Conservation (phyloP, 2,329 filamentous ascomycete genomes). For the Stagonosporopsis cucurbitacearum region DNA sequence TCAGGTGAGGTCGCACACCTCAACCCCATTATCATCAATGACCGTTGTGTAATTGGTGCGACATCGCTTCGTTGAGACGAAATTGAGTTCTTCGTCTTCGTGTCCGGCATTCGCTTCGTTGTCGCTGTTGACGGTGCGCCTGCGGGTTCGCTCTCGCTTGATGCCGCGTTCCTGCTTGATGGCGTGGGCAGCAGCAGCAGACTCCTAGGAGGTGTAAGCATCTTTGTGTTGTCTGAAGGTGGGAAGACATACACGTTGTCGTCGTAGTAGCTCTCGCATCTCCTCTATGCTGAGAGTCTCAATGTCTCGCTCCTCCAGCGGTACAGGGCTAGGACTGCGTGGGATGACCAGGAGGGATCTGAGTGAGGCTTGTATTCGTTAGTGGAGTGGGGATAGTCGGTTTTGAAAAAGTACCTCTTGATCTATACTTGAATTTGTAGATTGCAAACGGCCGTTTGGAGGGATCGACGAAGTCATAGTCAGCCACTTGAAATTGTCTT, state of each 20-base stretch:
- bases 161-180: conserved; percentile 18
- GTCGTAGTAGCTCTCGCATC: conserved; percentile 25
- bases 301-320: conserved; percentile 23
- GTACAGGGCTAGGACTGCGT: conserved; percentile 33
- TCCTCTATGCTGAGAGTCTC: conserved; percentile 22
- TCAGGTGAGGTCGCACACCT: conserved; percentile 30
- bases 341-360: conserved; percentile 44
- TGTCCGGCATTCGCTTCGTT: not conserved
- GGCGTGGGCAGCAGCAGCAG: not conserved
- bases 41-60: not conserved
- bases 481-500: not conserved
- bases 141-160: conserved; percentile 20
- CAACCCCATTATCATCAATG: conserved; percentile 21
- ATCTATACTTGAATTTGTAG: conserved; percentile 31
- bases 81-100: conserved; percentile 13
- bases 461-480: not conserved
- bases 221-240: no score
- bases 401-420: conserved; percentile 12
- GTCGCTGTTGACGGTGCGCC: conserved; percentile 7
- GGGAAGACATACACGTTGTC: conserved; percentile 18
- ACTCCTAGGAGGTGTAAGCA: not conserved
- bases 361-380: conserved; percentile 26
- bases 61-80: conserved; percentile 21
- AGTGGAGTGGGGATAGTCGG: not conserved
- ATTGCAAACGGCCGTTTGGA: conserved; percentile 18